Evolutionary conservation across 2,329 filamentous ascomycete genomes (phyloP), one percentile per base, ranked within the genome.

Genomic region (Venturia carpophila): DNA sequence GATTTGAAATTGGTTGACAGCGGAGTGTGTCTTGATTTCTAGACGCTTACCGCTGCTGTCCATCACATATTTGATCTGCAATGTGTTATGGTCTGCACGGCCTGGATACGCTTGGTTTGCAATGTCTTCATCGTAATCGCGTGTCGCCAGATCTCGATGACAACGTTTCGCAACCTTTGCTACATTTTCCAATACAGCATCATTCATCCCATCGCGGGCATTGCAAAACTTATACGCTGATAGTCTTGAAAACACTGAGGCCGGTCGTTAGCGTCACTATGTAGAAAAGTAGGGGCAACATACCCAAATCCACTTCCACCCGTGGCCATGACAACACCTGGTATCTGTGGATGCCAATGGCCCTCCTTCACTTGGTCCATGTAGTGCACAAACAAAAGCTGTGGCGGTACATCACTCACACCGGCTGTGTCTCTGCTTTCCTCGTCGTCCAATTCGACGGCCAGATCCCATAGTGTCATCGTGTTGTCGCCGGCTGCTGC

Each of bases 281-380:
- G 21, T 15, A 3, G 19, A 3, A 64, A 24, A 41, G 39, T 41
- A 6, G 30, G 21, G 27, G 37, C 42, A 30, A 77, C 81, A 71
- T 76, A 83, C 81, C 84, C 83, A 77, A 99, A 97, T 63, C 87
- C 86, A 76, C 87, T 87, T 72, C 92, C 89, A 11, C 94, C 94
- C 0, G 94, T 99, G 1, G 91, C 92, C 78, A 97, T 87, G 67
- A 97, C 79, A 42, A 87, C 87, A 39, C 94, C 94, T 0, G 91
- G 90, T 74, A 97, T 96, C 79, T 99, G 94, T 42, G 89, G 90
- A 79, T 97, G 93, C 93, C 94, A 99, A 79, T 99, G 94, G 45
- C 92, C 79, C 78, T 99, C 94, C 84, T 97, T 97, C 65, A 92
- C 92, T 71, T 91, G 87, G 72, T 95, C 89, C 80, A 95, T 91